phyloP scores from a whole-genome alignment of 108 stramenopile genomes.

The Stephanodiscus triporus region DNA sequence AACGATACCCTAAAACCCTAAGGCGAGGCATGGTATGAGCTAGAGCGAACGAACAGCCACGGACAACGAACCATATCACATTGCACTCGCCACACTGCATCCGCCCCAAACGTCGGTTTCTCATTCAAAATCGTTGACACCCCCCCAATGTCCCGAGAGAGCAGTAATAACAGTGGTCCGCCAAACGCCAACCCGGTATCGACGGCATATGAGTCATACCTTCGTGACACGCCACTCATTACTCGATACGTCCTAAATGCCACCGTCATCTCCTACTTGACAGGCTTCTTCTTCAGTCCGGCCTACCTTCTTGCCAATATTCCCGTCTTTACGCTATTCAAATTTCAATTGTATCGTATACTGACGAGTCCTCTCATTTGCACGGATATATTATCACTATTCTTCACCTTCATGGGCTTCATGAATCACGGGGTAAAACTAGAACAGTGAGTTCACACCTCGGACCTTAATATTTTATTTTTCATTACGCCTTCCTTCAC shows the following conservation, averaged over 20 bases:
- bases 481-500: background rate
- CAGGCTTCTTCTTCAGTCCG: conserved; percentile 61
- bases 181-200: conserved; percentile 70
- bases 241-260: conserved; percentile 68
- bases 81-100: no score
- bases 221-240: conserved; percentile 72
- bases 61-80: no score
- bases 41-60: no score
- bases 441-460: conserved; percentile 42
- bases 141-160: background rate
- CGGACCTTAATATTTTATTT: background rate
- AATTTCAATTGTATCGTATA: conserved; percentile 82
- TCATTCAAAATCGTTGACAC: background rate
- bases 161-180: conserved; percentile 31
- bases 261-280: conserved; percentile 59
- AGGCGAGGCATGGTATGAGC: no score
- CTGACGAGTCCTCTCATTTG: conserved; percentile 74
- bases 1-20: no score
- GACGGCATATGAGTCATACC: conserved; percentile 62
- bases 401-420: conserved; percentile 77
- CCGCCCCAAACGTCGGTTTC: background rate
- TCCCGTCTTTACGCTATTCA: conserved; percentile 68
- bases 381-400: conserved; percentile 54
- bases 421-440: conserved; percentile 66
- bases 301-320: conserved; percentile 67